Evolutionary conservation across 768 basidiomycete species (phyloP), one percentile per base, ranked within the genome.

Genomic region (Cyathus striatus): DNA sequence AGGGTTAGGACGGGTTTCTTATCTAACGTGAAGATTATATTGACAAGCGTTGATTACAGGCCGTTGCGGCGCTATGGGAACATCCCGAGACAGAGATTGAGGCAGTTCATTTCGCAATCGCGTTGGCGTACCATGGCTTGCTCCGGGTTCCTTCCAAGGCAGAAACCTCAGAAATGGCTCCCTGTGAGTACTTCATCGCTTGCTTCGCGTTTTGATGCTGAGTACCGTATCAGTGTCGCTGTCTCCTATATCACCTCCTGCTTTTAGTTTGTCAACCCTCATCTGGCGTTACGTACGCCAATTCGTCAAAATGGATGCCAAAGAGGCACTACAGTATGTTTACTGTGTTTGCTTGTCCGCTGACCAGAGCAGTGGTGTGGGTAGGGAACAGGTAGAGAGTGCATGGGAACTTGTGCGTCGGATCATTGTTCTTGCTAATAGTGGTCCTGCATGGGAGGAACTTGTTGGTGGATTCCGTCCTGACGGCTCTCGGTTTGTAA

Each of bases 291-390:
- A 99, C 57, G 81, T 96, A 34, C 81, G 91, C 25, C 87, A 86
- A 46, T 96, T 98, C 58, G 88, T 87, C 21, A 89, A 86, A 64
- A 80, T 90, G 75, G 95, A 96, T 52, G 87, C 94, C 0, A 85
- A 87, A 55, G 90, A 94, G 54, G 95, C 94, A 0, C 65, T 99
- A 40, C 93, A 99, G 63, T 98, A 97, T 51, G 86, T 94, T 18
- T 93, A 92, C 56, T 87, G 87, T 45, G 76, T 96, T 5, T 81
- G 83, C 43, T 75, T 97, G 5, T 75, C 78, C 21, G 72, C 82
- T 6, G 91, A 95, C 58, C 82, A 88, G 49, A 65, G 62, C 2
- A 69, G 70, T 2, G 76, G 76, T 85, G 9, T 85, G 9, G 90
- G 91, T n/a, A 81, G 80, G 53, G 88, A 93, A 57, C 93, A 96